phyloP scores from a whole-genome alignment of 371 early-diverging fungal species.

The Zychaea mexicana region DNA sequence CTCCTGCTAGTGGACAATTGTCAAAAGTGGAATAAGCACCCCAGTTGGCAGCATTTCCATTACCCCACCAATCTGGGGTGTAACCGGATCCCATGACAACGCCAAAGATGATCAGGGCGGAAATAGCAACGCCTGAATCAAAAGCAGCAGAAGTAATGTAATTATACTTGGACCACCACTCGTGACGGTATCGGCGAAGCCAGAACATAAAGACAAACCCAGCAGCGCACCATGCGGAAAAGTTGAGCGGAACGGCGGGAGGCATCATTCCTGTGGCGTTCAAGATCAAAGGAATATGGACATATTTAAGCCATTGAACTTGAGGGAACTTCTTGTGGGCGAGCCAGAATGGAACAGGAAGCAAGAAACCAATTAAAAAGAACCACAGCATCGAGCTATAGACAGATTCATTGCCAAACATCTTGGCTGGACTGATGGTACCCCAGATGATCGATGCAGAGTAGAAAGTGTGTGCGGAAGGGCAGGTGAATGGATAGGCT shows the following conservation, averaged over 20 bases:
- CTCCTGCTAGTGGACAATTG: conserved; percentile 33
- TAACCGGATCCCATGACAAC: conserved; percentile 30
- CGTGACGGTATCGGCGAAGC: conserved; percentile 49
- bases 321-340: conserved; percentile 50
- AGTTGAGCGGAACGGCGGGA: conserved; percentile 60
- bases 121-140: conserved; percentile 66
- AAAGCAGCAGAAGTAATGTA: conserved; percentile 77
- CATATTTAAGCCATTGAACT: conserved; percentile 52
- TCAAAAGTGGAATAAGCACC: conserved; percentile 24
- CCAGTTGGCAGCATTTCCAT: conserved; percentile 20
- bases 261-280: conserved; percentile 73
- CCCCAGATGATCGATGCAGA: conserved; percentile 77
- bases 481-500: conserved; percentile 61
- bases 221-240: conserved; percentile 63
- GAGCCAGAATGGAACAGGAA: conserved; percentile 65
- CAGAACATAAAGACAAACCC: conserved; percentile 71
- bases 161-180: conserved; percentile 75
- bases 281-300: conserved; percentile 68
- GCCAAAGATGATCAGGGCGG: conserved; percentile 52
- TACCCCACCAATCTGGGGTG: conserved; percentile 44
- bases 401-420: conserved; percentile 65
- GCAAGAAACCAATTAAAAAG: conserved; percentile 65
- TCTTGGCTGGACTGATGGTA: conserved; percentile 67
- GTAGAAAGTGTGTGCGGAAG: conserved; percentile 29
- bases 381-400: conserved; percentile 60